These are phyloP conservation scores for Pezicula radicicola DNA, from an alignment of 2,329 filamentous ascomycete species.

Conservation along the genomic window DNA sequence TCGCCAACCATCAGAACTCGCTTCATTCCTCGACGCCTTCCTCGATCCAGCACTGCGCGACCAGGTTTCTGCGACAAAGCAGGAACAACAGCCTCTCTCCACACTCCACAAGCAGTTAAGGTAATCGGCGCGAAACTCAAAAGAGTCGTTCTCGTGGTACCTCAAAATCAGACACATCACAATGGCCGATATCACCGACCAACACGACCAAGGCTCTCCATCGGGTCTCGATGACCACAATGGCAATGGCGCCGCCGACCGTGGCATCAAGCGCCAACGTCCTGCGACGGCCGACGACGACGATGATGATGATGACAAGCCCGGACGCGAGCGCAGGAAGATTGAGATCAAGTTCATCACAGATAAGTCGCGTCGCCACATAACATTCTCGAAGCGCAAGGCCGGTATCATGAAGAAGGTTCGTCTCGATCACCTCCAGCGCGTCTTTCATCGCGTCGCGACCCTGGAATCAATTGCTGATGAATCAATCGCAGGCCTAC, in stretches of 20 bases:
- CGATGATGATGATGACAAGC: slow-evolving; percentile 97
- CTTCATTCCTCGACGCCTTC: slow-evolving; percentile 27
- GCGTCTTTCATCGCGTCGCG: slow-evolving; percentile 18
- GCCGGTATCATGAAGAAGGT: slow-evolving; percentile 99
- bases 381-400: slow-evolving; percentile 99
- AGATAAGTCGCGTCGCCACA: slow-evolving; percentile 98
- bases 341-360: slow-evolving; percentile 99
- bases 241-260: slow-evolving; percentile 67
- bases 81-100: slow-evolving; percentile 26
- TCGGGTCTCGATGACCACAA: slow-evolving; percentile 73
- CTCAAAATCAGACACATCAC: slow-evolving; percentile 21
- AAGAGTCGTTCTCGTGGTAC: slow-evolving; percentile 33
- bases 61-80: slow-evolving; percentile 30
- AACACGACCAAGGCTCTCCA: slow-evolving; percentile 73
- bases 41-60: slow-evolving; percentile 29
- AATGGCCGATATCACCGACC: slow-evolving; percentile 80
- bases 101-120: slow-evolving; percentile 31
- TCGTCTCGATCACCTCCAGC: slow-evolving; percentile 33
- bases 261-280: slow-evolving; percentile 87
- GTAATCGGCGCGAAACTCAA: slow-evolving; percentile 30
- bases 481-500: slow-evolving; percentile 66
- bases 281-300: slow-evolving; percentile 85
- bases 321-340: slow-evolving; percentile 95
- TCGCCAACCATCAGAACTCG: slow-evolving; percentile 13
- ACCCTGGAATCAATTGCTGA: slow-evolving; percentile 17